Base-by-base conservation (phyloP, 140 eudicot species). In the Bidens hawaiensis region DNA sequence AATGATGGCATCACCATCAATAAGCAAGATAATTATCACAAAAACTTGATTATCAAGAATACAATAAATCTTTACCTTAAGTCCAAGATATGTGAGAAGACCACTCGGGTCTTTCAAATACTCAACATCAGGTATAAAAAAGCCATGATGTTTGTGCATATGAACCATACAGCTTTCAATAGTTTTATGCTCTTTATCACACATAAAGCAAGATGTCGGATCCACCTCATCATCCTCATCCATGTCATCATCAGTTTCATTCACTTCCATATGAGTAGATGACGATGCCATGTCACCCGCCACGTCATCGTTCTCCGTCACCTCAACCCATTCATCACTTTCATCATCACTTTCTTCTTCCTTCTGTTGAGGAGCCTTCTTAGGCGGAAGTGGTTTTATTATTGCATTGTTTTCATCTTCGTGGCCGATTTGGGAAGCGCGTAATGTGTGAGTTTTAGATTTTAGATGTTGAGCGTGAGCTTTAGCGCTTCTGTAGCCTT, bases 111-210 rank as follows among this genome's bases (percentile, higher is more conserved):
- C 99, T 60, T 83, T 93, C 64, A 93, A 45, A 77, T 80, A 93
- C 73, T 93, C 99, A 2, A 93, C 56, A 66, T 93, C 99, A 12
- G 97, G 99, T 52, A 93, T 76, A 71, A 82, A 93, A 68, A 93
- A 93, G 13, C 99, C 94, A 74, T 93, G 99, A 41, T 88, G 80
- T 70, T 88, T 93, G 85, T 88, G 96, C 96, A 93, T 78, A 76
- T 93, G 99, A 69, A 93, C 90, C 90, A 77, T 88, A 74, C 99
- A 93, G 59, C 71, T 81, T 66, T 93, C 99, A 25, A 85, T 69
- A 15, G 86, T 80, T 48, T 77, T 79, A 70, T 88, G 95, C 65
- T 93, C 80, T 57, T 68, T 53, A 62, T 93, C 99, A 67, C 99
- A 93, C 88, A 93, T 85, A 69, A 93, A 82, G 80, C 99, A 93